Base-by-base conservation (phyloP, 192 early-diverging fungal species). In the Dissophora ornata region DNA sequence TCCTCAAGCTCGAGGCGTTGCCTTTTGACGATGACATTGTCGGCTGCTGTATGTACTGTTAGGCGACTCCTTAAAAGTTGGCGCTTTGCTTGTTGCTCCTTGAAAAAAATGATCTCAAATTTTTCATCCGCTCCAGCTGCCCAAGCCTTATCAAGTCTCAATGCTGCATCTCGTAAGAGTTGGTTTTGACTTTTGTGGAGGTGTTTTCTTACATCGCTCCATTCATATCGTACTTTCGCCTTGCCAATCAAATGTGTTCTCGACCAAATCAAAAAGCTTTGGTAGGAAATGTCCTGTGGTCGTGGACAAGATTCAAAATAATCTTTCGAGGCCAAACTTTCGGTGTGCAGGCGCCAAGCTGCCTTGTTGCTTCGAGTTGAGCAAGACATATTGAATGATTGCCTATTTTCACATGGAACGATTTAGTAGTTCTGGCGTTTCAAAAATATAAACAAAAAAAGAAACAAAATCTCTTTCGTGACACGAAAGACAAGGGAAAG, bases 251-350 rank as follows among this genome's bases (percentile, higher is more conserved):
- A 58, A 4, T 58, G 13, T 29, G 7, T 44, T 58, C 42, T 58
- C 38, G 56, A 58, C 56, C 41, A 58, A 28, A 24, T 32, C 24
- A 58, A 44, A 58, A 44, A 58, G 38, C 41, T 22, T 24, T 3
- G 56, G n/a, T 58, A 58, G 56, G 41, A 58, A 30, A 58, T 40
- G 56, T 56, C 54, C 54, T 58, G 56, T 6, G 56, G 56, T 44
- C 41, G 56, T 44, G 15, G 7, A 44, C 56, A 58, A 4, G 41
- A 58, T 22, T 44, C 56, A 58, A 58, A 58, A 28, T 58, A 58
- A 58, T 9, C 40, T 44, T 58, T 58, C 25, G 56, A 58, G 12
- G 41, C 26, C 41, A 58, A 28, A 11, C 42, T 41, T 44, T 28
- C 41, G 56, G 42, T 2, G 25, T 44, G 38, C 7, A 25, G 21